Percentiles rank a stretch among this genome's conserved stretches.
Conservation (phyloP, 495 filamentous ascomycete species). For the Penicillium atrosanguineum region DNA sequence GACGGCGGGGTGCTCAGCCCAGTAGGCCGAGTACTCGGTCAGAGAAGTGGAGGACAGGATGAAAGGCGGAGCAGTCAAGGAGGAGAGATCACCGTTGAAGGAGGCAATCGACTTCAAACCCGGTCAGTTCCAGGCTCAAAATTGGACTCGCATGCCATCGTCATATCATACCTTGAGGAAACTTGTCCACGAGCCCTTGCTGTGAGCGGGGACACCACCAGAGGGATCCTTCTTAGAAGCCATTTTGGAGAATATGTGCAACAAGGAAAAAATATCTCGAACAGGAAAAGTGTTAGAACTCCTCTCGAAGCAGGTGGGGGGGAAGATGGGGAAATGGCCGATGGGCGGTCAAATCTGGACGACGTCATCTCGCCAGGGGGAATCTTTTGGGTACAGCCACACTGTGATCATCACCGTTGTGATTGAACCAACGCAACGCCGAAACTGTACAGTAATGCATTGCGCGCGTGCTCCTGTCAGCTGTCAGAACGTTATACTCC, state of each 20-base stretch:
- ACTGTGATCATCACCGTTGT: not conserved
- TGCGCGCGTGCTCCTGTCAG: not conserved
- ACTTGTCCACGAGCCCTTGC: constrained; percentile 53
- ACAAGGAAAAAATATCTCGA: not conserved
- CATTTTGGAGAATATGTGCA: constrained; percentile 23
- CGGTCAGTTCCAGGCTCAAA: constrained; percentile 7
- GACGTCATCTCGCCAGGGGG: constrained; percentile 21
- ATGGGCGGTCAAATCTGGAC: constrained; percentile 22
- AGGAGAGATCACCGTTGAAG: constrained; percentile 93
- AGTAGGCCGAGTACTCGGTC: constrained; percentile 94
- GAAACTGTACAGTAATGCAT: not conserved
- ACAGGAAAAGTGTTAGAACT: not conserved
- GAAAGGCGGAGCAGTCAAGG: constrained; percentile 91
- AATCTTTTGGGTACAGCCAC: constrained; percentile 19
- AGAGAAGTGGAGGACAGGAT: constrained; percentile 91
- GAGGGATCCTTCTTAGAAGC: constrained; percentile 36
- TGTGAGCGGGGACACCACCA: constrained; percentile 35
- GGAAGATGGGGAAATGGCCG: not conserved
- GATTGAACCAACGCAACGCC: not conserved
- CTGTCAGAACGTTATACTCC: not conserved
- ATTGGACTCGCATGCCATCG: not conserved
- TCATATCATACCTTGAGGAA: constrained; percentile 47
- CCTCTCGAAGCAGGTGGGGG: constrained; percentile 4
- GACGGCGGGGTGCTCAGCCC: constrained; percentile 87
- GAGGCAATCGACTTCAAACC: constrained; percentile 77